Conservation (phyloP, 1,284 basidiomycete genomes). For the Mrakiaceae sp. region DNA sequence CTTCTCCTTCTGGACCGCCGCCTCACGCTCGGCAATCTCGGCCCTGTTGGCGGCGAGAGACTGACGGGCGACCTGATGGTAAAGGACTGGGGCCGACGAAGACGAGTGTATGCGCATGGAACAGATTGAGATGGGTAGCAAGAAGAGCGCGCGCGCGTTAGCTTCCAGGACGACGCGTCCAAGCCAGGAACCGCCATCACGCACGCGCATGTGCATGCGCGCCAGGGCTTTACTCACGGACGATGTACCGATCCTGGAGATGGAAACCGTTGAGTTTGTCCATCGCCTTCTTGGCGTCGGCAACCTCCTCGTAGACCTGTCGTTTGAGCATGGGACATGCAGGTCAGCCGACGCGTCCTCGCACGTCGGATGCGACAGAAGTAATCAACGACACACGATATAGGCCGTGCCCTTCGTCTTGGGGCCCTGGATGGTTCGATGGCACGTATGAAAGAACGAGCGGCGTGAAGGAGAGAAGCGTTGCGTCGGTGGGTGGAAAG, state of each 20-base stretch:
- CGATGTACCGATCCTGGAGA: constrained; percentile 38
- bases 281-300: constrained; percentile 31
- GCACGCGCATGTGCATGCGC: too few species aligned
- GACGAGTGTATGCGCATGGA: too few species aligned
- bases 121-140: background rate
- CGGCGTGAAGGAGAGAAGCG: background rate
- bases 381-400: constrained; percentile 23
- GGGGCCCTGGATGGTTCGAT: constrained; percentile 15
- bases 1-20: constrained; percentile 35
- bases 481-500: background rate
- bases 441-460: too few species aligned
- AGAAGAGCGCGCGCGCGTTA: background rate
- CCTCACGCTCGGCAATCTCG: constrained; percentile 36
- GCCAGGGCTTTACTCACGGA: constrained; percentile 4
- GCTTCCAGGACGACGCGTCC: too few species aligned
- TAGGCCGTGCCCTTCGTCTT: constrained; percentile 39
- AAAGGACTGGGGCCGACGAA: constrained; percentile 29
- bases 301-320: constrained; percentile 11
- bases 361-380: too few species aligned
- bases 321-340: background rate
- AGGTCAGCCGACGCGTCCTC: background rate
- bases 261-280: constrained; percentile 40
- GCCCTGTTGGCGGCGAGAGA: constrained; percentile 26
- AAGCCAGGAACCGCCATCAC: too few species aligned
- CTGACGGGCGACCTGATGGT: constrained; percentile 34